These are phyloP conservation scores for Trichosanthes truncata DNA, from an alignment of 306 rosid genomes.

Conservation along the genomic window DNA sequence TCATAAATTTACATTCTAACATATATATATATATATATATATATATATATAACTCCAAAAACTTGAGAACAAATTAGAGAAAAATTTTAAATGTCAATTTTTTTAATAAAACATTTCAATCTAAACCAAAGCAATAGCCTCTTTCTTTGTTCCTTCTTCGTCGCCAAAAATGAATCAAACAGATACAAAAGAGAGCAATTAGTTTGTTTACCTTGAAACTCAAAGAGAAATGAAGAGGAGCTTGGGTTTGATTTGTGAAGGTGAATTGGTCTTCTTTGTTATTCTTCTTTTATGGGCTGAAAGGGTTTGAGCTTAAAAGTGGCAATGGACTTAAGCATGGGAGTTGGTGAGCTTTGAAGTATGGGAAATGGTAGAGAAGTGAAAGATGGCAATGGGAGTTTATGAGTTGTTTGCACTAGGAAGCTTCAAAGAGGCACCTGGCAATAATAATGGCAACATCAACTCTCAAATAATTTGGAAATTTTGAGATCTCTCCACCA, in stretches of 20 bases:
- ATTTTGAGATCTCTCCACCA: background rate
- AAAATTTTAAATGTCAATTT: too few relatives aligned
- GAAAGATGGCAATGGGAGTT: background rate
- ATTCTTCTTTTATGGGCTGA: background rate
- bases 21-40: too few relatives aligned
- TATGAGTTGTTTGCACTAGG: slow-evolving; percentile 1
- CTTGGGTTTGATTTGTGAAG: background rate
- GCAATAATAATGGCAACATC: background rate
- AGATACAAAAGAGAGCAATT: background rate
- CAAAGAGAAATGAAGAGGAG: background rate
- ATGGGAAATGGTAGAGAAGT: background rate
- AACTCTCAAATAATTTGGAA: background rate
- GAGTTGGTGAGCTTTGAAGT: background rate
- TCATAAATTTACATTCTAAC: too few relatives aligned
- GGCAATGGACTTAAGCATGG: background rate
- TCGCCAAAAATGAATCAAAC: background rate
- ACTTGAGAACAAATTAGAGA: too few relatives aligned
- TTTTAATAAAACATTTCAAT: too few relatives aligned
- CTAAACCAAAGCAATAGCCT: too few relatives aligned
- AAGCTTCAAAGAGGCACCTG: background rate
- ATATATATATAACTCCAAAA: too few relatives aligned
- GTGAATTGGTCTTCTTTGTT: background rate
- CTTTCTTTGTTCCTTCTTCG: too few relatives aligned
- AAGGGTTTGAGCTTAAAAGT: background rate
- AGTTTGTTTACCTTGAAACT: background rate